phyloP scores from a whole-genome alignment of 306 rosid genomes.

The Fragaria vesca region DNA sequence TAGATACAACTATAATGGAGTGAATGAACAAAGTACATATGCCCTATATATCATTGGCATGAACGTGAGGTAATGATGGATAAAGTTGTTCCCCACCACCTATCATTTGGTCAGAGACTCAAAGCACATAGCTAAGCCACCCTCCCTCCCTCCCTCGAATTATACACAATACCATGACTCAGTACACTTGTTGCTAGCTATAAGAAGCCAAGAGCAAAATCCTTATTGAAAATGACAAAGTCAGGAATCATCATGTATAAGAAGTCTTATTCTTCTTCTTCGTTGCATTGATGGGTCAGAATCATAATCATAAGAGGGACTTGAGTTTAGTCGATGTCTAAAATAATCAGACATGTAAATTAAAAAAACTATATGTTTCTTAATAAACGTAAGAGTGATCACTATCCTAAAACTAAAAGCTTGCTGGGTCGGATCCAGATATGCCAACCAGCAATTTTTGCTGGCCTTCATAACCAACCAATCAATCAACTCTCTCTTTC shows the following conservation, averaged over 20 bases:
- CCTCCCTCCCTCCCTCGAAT: background rate
- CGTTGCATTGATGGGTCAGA: background rate
- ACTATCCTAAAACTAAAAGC: background rate
- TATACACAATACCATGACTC: background rate
- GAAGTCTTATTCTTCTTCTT: background rate
- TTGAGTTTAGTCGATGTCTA: background rate
- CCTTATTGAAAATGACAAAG: conserved; percentile 23
- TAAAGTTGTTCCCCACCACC: background rate
- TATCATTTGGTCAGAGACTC: conserved; percentile 18
- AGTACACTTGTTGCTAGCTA: background rate
- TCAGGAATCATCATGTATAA: background rate
- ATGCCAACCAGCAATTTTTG: too few relatives aligned
- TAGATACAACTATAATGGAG: background rate
- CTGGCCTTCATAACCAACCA: too few relatives aligned
- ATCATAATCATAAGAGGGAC: background rate
- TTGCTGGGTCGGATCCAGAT: background rate
- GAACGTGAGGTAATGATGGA: background rate
- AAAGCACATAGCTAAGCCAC: background rate
- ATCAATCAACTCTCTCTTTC: too few relatives aligned
- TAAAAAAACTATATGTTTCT: background rate
- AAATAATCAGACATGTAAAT: conserved; percentile 5
- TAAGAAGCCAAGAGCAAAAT: conserved; percentile 5
- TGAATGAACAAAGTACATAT: background rate
- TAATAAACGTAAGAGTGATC: background rate
- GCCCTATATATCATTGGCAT: background rate